Base-by-base conservation (phyloP, 805 yeast genomes). In the Millerozyma miso region DNA sequence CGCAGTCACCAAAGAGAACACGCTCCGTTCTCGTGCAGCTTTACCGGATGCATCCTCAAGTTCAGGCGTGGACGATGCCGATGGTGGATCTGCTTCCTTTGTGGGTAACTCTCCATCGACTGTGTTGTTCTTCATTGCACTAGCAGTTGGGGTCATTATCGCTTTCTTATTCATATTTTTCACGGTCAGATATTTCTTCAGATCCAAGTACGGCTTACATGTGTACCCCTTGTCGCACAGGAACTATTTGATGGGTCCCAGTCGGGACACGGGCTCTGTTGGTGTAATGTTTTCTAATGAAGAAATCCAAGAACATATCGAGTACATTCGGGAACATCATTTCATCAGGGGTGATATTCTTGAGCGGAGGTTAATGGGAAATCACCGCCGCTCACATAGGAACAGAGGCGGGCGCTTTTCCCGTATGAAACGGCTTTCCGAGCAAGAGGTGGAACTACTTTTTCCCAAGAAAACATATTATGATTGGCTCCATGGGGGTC, bases 401-500 rank as follows among this genome's bases (percentile, higher is more conserved):
- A 60, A 79, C 44, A 51, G 73, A 47, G 48, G 71, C 16, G 59
- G 62, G 13, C 56, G 76, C 32, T 76, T 60, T 39, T 54, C 69
- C 33, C 69, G 71, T 37, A 79, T 76, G 70, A 71, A 74, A 56
- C 74, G 76, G 52, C 62, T 79, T 35, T 67, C 81, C 1, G 76
- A 68, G 41, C 74, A 68, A 20, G 81, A 82, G 54, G 83, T 81
- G n/a, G 80, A 81, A 35, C 67, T 68, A 19, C 59, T 80, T 40
- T 82, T 82, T 56, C 88, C 88, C 0, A 54, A 65, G 17, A 73
- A 77, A 45, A 71, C 81, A 1, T 82, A 81, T 53, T 59, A 65
- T 37, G 74, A 79, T 42, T 82, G 87, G 87, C 58, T 79, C 23
- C 67, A 74, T 45, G 83, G 82, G 29, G 87, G 85, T 15, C 71